Evolutionary conservation across 2,329 filamentous ascomycete species (phyloP), one percentile per base, ranked within the genome.

Genomic region (Fusarium heterosporum): DNA sequence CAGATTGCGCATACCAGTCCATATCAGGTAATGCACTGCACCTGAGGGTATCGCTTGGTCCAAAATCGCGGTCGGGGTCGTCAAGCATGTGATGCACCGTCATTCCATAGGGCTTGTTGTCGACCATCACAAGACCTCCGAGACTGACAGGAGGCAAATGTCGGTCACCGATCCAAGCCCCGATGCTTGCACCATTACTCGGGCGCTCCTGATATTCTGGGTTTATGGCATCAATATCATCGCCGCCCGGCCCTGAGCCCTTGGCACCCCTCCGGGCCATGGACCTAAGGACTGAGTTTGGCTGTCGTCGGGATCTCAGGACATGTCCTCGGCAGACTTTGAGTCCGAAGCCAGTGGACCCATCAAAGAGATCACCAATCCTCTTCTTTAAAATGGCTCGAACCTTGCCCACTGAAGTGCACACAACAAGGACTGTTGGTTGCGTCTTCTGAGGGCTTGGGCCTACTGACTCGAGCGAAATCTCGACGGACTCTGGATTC

Each of bases 81-180:
- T 97, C 95, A 4, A 98, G 87, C 89, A 98, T 95, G 77, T 98
- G 95, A 74, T 98, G 95, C 0, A 98, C 95, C 22, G 93, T 97
- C 92, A 98, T 96, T 13, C 95, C 95, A 73, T 93, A 96, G 0
- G 92, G 88, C 76, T 91, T 89, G 55, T 91, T 89, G 74, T 98
- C 93, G 3, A 98, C 88, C 30, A 96, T 81, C 39, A 98, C 88
- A 6, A 97, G 85, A 10, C 95, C 95, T 13, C 95, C 95, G 69
- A 97, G 93, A 30, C 93, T 96, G 4, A 97, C 95, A 3, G 95
- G 93, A 8, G 94, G 93, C 4, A 97, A 82, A 74, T 97, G 95
- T 42, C 92, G 89, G 67, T 93, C 88, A 57, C 92, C 91, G 49
- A 92, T 89, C 83, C 93, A 97, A 1, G 94, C 94, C 8, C 95